Evolutionary conservation across 257 asterid species (phyloP).

Genomic region (Solanum sparsipilum): DNA sequence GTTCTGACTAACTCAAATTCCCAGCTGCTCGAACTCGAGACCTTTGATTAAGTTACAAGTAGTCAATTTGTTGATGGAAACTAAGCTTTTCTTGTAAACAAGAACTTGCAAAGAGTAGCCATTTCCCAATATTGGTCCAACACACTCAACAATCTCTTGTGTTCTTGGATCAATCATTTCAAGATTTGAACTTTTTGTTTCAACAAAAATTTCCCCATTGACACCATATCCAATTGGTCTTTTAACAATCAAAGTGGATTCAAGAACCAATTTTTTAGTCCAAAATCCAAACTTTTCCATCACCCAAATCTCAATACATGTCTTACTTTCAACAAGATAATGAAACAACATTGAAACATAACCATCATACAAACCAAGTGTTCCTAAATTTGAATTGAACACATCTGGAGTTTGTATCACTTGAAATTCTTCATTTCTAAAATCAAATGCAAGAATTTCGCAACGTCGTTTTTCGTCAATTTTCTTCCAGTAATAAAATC

Average conservation of each 20-base stretch:
- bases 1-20: neutral
- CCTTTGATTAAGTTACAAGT: neutral
- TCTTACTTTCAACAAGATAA: neutral
- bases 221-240: conserved; percentile 39
- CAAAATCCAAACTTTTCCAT: conserved; percentile 27
- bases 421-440: conserved; percentile 25
- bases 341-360: conserved; percentile 24
- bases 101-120: neutral
- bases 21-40: neutral
- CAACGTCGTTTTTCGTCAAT: neutral
- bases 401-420: conserved; percentile 18
- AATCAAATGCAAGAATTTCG: conserved; percentile 26
- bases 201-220: conserved; percentile 19
- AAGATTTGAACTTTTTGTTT: conserved; percentile 3
- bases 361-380: conserved; percentile 22
- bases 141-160: neutral
- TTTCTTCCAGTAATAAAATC: conserved; percentile 36
- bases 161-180: neutral
- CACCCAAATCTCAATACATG: conserved; percentile 28
- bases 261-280: conserved; percentile 15
- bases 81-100: neutral
- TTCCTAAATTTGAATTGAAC: conserved; percentile 14
- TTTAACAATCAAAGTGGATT: conserved; percentile 20
- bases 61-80: neutral
- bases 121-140: neutral